Evolutionary conservation across 371 early-diverging fungal species (phyloP), one percentile per base, ranked within the genome.

Genomic region (Circinella minor): DNA sequence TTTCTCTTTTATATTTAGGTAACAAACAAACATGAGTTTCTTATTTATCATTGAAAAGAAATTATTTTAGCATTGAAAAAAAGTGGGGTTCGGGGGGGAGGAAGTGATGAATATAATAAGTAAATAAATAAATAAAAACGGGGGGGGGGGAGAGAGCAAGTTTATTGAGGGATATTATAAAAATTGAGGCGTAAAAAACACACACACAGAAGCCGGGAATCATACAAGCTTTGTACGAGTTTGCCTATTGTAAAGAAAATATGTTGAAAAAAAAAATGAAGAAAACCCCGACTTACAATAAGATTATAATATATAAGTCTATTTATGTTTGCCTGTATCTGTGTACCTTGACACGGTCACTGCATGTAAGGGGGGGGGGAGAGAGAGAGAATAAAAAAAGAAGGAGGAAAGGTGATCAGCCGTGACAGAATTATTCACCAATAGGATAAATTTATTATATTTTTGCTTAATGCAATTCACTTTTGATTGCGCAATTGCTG

Each of bases 251-350:
- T 57, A 57, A 57, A 57, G 57, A 10, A 57, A 57, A 10, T 57
- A 57, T 57, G 36, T 43, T 43, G 43, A 3, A 43, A 43, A 9
- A 39, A 9, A 43, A 9, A 43, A 43, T 57, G 27, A 34, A 18
- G 57, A 27, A 51, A 51, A 34, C 18, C 57, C 57, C 57, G 57
- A 57, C 34, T 57, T 57, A 57, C 57, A 57, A 57, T 57, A 57
- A 51, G 5, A 14, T 27, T 27, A 27, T 27, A 51, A 43, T 43
- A 43, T 43, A 43, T 43, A 43, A 57, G 3, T 34, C 57, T 34
- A 57, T 57, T 57, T 57, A 57, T 57, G 57, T 57, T 27, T 27
- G 27, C 27, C 27, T 27, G 43, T 43, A 11, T 43, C 6, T 10
- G 57, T 57, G 57, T 18, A 57, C 13, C 34, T 34, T 57, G 57